These are phyloP conservation scores for Micractinium sp. DNA, from an alignment of 139 green algal species.

Conservation along the genomic window DNA sequence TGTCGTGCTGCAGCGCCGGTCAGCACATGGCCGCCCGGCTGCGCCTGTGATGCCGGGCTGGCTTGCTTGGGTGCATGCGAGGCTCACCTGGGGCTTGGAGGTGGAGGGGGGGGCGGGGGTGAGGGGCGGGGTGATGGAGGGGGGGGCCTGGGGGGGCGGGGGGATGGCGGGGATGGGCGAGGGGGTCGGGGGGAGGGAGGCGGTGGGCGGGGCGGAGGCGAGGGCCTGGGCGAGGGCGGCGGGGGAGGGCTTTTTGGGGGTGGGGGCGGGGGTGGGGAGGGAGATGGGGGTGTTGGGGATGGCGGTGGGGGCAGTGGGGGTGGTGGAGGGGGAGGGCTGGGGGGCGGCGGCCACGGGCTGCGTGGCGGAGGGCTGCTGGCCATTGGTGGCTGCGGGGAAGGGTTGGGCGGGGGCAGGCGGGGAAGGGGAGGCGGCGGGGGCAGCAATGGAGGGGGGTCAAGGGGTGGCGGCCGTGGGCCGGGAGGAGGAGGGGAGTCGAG, in stretches of 20 bases:
- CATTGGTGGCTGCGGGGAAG: not conserved
- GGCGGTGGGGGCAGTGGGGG: not conserved
- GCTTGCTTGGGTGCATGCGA: not conserved
- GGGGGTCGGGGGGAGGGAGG: too few relatives aligned
- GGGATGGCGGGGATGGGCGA: not conserved
- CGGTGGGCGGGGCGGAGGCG: too few relatives aligned
- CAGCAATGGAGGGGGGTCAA: too few relatives aligned
- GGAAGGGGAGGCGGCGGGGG: not conserved
- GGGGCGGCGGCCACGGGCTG: too few relatives aligned
- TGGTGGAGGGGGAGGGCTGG: too few relatives aligned
- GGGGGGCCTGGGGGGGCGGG: too few relatives aligned
- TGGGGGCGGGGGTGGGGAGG: too few relatives aligned
- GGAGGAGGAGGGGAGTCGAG: not conserved
- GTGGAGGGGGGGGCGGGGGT: not conserved
- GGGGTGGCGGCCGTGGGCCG: not conserved
- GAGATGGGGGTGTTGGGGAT: too few relatives aligned
- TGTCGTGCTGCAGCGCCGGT: not conserved
- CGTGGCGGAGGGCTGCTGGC: too few relatives aligned
- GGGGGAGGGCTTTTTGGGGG: too few relatives aligned
- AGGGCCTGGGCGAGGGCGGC: not conserved
- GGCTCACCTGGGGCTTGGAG: not conserved
- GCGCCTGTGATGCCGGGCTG: too few relatives aligned
- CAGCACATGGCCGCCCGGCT: too few relatives aligned
- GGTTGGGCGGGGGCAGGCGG: not conserved
- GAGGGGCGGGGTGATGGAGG: not conserved